phyloP scores from a whole-genome alignment of 495 filamentous ascomycete species.

The Penicillium diatomitis region DNA sequence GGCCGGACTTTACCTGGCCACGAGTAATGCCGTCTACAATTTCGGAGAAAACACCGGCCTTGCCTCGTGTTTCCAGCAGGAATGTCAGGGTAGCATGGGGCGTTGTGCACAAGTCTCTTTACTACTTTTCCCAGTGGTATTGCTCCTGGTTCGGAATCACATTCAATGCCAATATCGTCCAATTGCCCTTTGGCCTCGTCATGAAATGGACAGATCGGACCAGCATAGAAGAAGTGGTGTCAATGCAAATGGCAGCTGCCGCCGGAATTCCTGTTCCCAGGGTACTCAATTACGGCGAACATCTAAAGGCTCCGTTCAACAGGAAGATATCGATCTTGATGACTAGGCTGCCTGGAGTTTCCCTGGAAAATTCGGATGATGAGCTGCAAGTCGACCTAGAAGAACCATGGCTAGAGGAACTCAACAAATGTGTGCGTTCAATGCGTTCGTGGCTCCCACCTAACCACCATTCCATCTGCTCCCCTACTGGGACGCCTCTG shows the following conservation, averaged over 20 bases:
- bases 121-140: slow-evolving; percentile 14
- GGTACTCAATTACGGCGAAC: slow-evolving; percentile 28
- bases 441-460: slow-evolving; percentile 15
- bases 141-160: slow-evolving; percentile 17
- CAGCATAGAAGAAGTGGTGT: slow-evolving; percentile 22
- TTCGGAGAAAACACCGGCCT: too few relatives aligned
- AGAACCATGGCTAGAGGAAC: slow-evolving; percentile 11
- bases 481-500: slow-evolving; percentile 10
- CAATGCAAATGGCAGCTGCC: slow-evolving; percentile 20
- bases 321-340: slow-evolving; percentile 27
- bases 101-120: slow-evolving; percentile 9
- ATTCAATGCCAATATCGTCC: slow-evolving; percentile 21
- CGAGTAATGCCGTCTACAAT: too few relatives aligned
- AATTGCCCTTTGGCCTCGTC: slow-evolving; percentile 21
- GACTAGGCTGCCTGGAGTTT: slow-evolving; percentile 23
- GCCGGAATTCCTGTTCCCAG: slow-evolving; percentile 22
- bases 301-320: slow-evolving; percentile 18
- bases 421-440: slow-evolving; percentile 12
- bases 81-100: slow-evolving; percentile 2
- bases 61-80: too few relatives aligned
- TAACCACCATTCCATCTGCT: slow-evolving; percentile 7
- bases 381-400: slow-evolving; percentile 13
- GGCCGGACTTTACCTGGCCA: too few relatives aligned
- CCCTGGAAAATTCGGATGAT: slow-evolving; percentile 20
- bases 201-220: slow-evolving; percentile 30